Percentiles rank a stretch among this genome's conserved stretches.
Conservation (phyloP, 768 basidiomycete genomes). For the Ramaria sp. region DNA sequence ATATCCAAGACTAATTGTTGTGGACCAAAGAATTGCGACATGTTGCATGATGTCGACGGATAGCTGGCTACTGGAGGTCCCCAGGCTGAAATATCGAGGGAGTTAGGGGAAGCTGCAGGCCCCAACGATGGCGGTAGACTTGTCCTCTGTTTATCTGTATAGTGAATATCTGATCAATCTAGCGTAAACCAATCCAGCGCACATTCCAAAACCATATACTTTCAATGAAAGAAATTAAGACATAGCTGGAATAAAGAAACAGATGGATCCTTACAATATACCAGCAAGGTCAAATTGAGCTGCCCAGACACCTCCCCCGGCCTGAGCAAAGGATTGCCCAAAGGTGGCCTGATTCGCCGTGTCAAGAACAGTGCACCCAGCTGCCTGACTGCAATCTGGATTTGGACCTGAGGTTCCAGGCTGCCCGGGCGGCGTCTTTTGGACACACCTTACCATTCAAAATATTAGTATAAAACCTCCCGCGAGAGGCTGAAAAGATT, state of each 20-base stretch:
- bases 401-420: background rate
- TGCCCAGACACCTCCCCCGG: constrained; percentile 59
- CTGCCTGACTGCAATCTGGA: constrained; percentile 22
- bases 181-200: constrained; percentile 9
- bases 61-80: constrained; percentile 35
- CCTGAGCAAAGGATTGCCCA: constrained; percentile 36
- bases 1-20: constrained; percentile 47
- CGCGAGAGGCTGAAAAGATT: background rate
- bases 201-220: constrained; percentile 45
- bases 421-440: background rate
- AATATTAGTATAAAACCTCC: background rate
- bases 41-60: constrained; percentile 32
- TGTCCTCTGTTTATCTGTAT: constrained; percentile 20
- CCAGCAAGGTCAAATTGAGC: constrained; percentile 55
- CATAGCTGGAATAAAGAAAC: background rate
- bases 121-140: constrained; percentile 27
- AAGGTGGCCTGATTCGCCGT: constrained; percentile 29
- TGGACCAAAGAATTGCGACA: constrained; percentile 32
- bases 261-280: constrained; percentile 28
- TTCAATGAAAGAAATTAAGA: background rate
- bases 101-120: constrained; percentile 20
- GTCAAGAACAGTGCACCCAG: constrained; percentile 38
- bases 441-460: background rate
- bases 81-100: constrained; percentile 31
- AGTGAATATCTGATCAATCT: constrained; percentile 12